Evolutionary conservation across 495 filamentous ascomycete species (phyloP).

Genomic region (Alectoria sarmentosa): DNA sequence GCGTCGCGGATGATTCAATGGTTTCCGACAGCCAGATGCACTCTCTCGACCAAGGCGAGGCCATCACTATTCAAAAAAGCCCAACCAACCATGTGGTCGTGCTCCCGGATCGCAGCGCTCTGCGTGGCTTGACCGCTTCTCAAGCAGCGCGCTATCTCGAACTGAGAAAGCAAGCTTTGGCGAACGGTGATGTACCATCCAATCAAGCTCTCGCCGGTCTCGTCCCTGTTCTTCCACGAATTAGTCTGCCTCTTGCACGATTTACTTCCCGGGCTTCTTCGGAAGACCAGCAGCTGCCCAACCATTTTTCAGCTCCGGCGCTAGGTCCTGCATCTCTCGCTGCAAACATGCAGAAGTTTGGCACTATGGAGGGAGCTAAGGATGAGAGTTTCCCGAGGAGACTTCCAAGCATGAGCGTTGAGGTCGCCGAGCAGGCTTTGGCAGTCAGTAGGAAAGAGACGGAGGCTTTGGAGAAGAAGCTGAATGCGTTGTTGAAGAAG

Average conservation of each 20-base stretch:
- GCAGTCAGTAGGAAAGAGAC: constrained; percentile 54
- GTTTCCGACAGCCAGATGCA: constrained; percentile 25
- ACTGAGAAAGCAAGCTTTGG: constrained; percentile 37
- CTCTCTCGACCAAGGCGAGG: constrained; percentile 33
- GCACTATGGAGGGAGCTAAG: background rate
- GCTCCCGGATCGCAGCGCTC: constrained; percentile 65
- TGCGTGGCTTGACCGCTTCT: constrained; percentile 65
- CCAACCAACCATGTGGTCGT: constrained; percentile 36
- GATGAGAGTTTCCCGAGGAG: constrained; percentile 24
- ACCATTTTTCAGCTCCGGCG: constrained; percentile 5
- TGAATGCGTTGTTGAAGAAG: constrained; percentile 41
- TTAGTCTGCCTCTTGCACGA: background rate
- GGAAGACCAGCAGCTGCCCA: constrained; percentile 8
- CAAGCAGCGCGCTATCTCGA: constrained; percentile 73
- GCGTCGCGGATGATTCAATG: constrained; percentile 33
- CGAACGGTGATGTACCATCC: constrained; percentile 10
- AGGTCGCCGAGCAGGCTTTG: constrained; percentile 56
- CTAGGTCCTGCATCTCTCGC: background rate
- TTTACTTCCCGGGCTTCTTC: background rate
- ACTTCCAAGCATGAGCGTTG: constrained; percentile 45
- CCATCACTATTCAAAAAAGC: constrained; percentile 33
- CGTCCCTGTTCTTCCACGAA: background rate
- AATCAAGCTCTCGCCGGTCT: constrained; percentile 7
- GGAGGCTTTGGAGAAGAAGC: constrained; percentile 61
- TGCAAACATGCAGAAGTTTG: constrained; percentile 6